Evolutionary conservation across 2,329 filamentous ascomycete species (phyloP).

Genomic region (Ophiostoma quercus): DNA sequence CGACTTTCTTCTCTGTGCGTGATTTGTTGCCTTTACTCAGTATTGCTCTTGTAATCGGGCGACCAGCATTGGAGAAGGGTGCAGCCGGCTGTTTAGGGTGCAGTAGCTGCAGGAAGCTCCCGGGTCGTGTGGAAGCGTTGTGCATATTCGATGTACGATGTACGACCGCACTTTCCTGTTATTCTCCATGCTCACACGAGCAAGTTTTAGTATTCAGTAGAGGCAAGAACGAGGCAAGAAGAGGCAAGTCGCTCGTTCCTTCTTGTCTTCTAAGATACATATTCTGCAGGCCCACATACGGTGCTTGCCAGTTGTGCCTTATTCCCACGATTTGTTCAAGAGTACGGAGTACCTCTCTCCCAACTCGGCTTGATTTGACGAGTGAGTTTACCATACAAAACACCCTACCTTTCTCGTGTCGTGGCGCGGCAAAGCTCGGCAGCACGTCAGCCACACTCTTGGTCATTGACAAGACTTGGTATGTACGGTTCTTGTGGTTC

Average conservation of each 20-base stretch:
- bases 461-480: background rate
- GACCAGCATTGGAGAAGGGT: conserved; percentile 6
- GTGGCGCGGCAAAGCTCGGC: background rate
- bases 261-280: background rate
- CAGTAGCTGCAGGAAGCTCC: conserved; percentile 8
- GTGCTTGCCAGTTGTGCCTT: background rate
- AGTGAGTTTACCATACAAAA: background rate
- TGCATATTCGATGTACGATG: background rate
- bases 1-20: background rate
- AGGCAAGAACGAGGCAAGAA: background rate
- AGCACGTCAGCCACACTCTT: background rate
- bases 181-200: background rate
- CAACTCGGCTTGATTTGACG: background rate
- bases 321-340: background rate
- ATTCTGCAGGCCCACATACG: background rate
- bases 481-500: background rate
- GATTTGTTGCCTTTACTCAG: conserved; percentile 4
- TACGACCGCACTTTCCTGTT: background rate
- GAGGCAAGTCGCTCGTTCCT: background rate
- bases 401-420: background rate
- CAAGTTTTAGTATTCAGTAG: background rate
- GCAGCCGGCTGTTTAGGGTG: background rate
- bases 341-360: no score
- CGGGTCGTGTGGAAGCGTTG: background rate
- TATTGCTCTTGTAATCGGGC: conserved; percentile 5